These are phyloP conservation scores for Zygosaccharomyces gambellarensis DNA, from an alignment of 805 yeast genomes.

Conservation along the genomic window DNA sequence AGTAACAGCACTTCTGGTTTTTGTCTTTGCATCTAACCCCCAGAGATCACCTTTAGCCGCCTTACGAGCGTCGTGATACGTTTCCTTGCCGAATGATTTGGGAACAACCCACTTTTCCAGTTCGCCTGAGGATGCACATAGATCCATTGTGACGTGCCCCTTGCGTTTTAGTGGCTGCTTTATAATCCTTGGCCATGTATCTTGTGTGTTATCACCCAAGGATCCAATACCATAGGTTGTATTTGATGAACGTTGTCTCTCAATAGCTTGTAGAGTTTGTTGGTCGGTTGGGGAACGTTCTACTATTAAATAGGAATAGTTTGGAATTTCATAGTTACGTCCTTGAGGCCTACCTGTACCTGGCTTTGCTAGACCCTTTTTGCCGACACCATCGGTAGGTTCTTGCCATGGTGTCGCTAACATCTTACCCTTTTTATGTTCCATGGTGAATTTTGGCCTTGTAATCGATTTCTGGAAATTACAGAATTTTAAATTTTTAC, in stretches of 20 bases:
- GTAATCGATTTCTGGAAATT: conserved; percentile 64
- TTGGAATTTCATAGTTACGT: conserved; percentile 63
- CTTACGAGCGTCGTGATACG: conserved; percentile 88
- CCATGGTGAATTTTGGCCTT: conserved; percentile 76
- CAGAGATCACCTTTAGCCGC: conserved; percentile 81
- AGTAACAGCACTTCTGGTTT: conserved; percentile 30
- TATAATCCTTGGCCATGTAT: conserved; percentile 69
- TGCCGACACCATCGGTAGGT: conserved; percentile 53
- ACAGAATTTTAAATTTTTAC: conserved; percentile 67
- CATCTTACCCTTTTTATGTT: conserved; percentile 75
- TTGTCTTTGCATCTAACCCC: conserved; percentile 65
- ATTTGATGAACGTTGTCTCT: conserved; percentile 35
- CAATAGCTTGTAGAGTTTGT: conserved; percentile 39
- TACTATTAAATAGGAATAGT: conserved; percentile 68
- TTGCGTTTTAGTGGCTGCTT: conserved; percentile 69
- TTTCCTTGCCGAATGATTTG: conserved; percentile 64
- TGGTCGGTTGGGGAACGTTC: conserved; percentile 50
- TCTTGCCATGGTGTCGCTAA: conserved; percentile 67
- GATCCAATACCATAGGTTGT: conserved; percentile 21
- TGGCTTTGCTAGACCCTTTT: conserved; percentile 33
- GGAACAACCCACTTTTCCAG: conserved; percentile 87
- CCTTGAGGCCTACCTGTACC: conserved; percentile 82
- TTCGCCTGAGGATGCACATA: conserved; percentile 75
- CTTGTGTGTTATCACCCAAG: conserved; percentile 22
- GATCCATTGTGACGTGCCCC: conserved; percentile 73